Base-by-base conservation (phyloP, 257 asterid species). In the Lavandula angustifolia region DNA sequence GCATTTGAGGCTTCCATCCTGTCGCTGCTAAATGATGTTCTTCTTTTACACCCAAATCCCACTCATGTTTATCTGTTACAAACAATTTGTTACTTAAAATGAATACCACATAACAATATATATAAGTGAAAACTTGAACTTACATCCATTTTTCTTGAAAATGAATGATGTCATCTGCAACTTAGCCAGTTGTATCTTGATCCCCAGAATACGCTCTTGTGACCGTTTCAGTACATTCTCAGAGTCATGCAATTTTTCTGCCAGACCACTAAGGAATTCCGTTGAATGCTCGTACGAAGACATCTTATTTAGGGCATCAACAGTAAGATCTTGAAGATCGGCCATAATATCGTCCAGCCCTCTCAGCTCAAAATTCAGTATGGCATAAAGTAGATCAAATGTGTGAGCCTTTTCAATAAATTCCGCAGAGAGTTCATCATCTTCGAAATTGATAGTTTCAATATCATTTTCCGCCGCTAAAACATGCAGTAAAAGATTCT, bases 171-270 rank as follows among this genome's bases (percentile, higher is more conserved):
- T 75, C 85, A 89, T 77, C 88, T 85, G 94, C 86, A 87, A 78
- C 84, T 87, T 92, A 49, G 91, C 84, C 56, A 89, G 73, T 64
- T 83, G 88, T 66, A 87, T 85, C 78, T 85, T 86, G 87, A 87
- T 74, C 78, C 79, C 88, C 75, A 87, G 67, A 68, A 89, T 54
- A 33, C 74, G 82, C 32, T 87, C 97, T 55, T 83, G 88, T 8
- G 79, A 77, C 67, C 48, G 88, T 65, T 79, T 83, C 62, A 87
- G 60, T 10, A 75, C 66, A 57, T 77, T 87, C 74, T 85, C 96
- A 0, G 85, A 81, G 43, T 75, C 78, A 12, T 76, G 87, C 76
- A 90, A 70, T 62, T 87, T 87, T 44, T 66, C 72, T 33, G 62
- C 82, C 70, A 74, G 56, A 44, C 73, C 68, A 38, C 40, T 7